Evolutionary conservation across 345 rosid species (phyloP).

Genomic region (Aurinia saxatilis): DNA sequence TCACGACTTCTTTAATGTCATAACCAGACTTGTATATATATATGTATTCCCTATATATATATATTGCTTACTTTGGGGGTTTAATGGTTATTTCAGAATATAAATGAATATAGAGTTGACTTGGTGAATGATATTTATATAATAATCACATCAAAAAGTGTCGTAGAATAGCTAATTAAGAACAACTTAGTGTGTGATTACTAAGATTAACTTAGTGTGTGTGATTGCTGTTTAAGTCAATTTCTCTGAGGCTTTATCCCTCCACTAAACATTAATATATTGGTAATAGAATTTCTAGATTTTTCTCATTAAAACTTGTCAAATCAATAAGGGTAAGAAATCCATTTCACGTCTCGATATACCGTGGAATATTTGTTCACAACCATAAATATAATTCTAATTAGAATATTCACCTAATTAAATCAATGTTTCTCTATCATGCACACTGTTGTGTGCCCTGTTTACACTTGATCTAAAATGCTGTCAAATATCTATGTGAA

Average conservation of each 20-base stretch:
- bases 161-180: constrained; percentile 11
- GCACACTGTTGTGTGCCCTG: neutral
- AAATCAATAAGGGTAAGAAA: constrained; percentile 27
- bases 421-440: neutral
- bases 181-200: constrained; percentile 5
- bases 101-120: constrained; percentile 26
- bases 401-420: neutral
- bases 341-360: constrained; percentile 19
- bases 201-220: constrained; percentile 9
- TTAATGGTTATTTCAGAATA: constrained; percentile 7
- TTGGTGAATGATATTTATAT: constrained; percentile 6
- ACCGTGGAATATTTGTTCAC: constrained; percentile 15
- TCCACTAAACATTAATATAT: constrained; percentile 22
- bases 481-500: neutral
- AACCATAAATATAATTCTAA: too few relatives aligned
- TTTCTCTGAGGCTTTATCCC: constrained; percentile 10
- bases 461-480: constrained; percentile 2
- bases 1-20: neutral
- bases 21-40: neutral
- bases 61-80: constrained; percentile 11
- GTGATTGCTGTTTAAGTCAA: constrained; percentile 19
- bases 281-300: constrained; percentile 2
- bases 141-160: constrained; percentile 10
- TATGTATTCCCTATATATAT: neutral
- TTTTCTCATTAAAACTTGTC: constrained; percentile 19